These are phyloP conservation scores for Xylaria sp. DNA, from an alignment of 2,329 filamentous ascomycete genomes.

Conservation along the genomic window DNA sequence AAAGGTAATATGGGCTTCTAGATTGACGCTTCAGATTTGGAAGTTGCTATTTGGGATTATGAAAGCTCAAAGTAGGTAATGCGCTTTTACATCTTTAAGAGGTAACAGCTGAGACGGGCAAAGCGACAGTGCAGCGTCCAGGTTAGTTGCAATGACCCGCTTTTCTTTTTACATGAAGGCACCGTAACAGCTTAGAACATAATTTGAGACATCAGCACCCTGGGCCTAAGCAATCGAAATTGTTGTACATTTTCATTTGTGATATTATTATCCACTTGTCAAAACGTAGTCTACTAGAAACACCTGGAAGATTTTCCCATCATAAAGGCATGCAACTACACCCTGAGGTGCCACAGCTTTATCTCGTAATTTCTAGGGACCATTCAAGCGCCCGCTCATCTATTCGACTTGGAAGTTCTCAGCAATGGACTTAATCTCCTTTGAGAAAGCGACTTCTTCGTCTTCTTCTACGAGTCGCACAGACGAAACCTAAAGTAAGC, in stretches of 20 bases:
- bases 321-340: background rate
- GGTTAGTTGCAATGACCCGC: constrained; percentile 31
- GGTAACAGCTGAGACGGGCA: no score
- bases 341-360: background rate
- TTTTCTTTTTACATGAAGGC: constrained; percentile 20
- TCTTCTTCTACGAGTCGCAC: constrained; percentile 76
- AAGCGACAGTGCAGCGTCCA: background rate
- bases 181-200: no score
- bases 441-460: constrained; percentile 81
- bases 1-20: background rate
- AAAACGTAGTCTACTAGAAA: constrained; percentile 2
- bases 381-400: constrained; percentile 30
- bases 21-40: background rate
- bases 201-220: no score
- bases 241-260: no score
- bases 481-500: constrained; percentile 61
- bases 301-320: background rate
- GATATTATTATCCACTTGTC: constrained; percentile 6
- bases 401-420: constrained; percentile 81
- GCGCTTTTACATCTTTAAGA: background rate
- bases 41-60: background rate
- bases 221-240: no score
- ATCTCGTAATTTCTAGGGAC: constrained; percentile 3
- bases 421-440: constrained; percentile 77
- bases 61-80: background rate